Conservation (phyloP, 208 protist genomes). For the Leishmania aethiopica region DNA sequence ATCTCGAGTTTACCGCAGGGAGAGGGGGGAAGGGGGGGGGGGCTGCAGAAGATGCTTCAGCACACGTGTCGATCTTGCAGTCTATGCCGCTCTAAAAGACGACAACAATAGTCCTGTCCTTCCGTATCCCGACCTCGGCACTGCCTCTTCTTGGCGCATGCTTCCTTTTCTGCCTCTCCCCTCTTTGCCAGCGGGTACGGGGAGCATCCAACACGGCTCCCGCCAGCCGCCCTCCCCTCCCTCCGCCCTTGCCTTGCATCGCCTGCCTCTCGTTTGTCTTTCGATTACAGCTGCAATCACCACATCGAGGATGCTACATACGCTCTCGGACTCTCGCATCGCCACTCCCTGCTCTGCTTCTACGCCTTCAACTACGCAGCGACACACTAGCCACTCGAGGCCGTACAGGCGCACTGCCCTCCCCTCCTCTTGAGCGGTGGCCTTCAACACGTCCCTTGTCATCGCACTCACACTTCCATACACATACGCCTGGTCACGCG, state of each 20-base stretch:
- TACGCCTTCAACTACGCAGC: not conserved
- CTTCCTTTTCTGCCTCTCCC: not conserved
- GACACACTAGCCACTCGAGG: not conserved
- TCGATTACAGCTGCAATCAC: not conserved
- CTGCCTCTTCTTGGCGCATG: not conserved
- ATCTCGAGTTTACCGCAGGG: not conserved
- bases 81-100: not conserved
- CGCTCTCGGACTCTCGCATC: not conserved
- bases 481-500: not conserved
- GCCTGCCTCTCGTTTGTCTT: not conserved
- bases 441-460: not conserved
- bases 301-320: not conserved
- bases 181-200: not conserved
- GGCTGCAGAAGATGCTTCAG: not conserved
- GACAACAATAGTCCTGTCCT: not conserved
- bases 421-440: not conserved
- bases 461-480: not conserved
- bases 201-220: not conserved
- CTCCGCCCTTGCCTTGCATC: not conserved
- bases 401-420: not conserved
- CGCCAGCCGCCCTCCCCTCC: not conserved
- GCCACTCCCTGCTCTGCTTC: not conserved
- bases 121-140: not conserved
- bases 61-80: not conserved
- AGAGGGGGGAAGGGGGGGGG: too few species aligned